phyloP scores from a whole-genome alignment of 2,329 filamentous ascomycete genomes.

The Pseudogymnoascus sp. region DNA sequence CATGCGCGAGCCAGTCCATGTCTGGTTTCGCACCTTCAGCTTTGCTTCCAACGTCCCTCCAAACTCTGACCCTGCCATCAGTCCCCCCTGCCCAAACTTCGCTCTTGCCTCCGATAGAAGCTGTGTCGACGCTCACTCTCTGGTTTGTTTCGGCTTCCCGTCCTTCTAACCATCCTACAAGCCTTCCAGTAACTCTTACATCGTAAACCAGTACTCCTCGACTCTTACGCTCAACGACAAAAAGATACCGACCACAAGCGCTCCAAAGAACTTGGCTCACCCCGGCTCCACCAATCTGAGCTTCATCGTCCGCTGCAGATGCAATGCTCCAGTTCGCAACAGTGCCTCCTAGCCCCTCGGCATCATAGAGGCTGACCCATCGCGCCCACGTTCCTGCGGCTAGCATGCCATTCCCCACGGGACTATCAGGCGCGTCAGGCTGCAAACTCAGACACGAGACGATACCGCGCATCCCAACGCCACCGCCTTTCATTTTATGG shows the following conservation, averaged over 20 bases:
- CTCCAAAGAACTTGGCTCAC: conserved; percentile 56
- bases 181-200: conserved; percentile 49
- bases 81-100: conserved; percentile 57
- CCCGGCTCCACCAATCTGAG: conserved; percentile 51
- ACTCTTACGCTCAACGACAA: conserved; percentile 54
- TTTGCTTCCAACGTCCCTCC: conserved; percentile 48
- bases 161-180: conserved; percentile 48
- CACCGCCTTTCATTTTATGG: conserved; percentile 51
- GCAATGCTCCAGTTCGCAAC: conserved; percentile 54
- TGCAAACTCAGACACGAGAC: conserved; percentile 49
- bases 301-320: conserved; percentile 44
- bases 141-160: conserved; percentile 48
- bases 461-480: conserved; percentile 57
- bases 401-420: conserved; percentile 31
- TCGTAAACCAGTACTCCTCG: conserved; percentile 54
- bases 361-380: conserved; percentile 56
- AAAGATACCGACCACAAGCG: conserved; percentile 53
- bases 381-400: conserved; percentile 59
- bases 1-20: conserved; percentile 29
- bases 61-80: conserved; percentile 48
- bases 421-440: conserved; percentile 28
- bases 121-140: conserved; percentile 49
- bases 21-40: conserved; percentile 30
- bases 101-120: conserved; percentile 33
- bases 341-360: conserved; percentile 45